phyloP scores from a whole-genome alignment of 331 rosid genomes.

The Malus hybrid region DNA sequence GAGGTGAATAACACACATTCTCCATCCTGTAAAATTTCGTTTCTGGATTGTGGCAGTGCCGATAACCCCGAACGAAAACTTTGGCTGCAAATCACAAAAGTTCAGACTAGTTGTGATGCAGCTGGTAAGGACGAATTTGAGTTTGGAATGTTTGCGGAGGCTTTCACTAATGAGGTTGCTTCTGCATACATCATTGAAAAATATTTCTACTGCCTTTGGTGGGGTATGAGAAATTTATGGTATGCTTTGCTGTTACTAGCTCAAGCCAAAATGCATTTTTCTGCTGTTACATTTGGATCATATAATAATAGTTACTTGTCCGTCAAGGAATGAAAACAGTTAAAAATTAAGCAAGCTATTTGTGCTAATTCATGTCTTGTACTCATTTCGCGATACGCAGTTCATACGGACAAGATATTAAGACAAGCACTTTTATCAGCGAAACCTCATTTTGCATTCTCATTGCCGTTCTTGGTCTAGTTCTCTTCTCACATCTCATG shows the following conservation, averaged over 20 bases:
- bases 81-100: conserved; percentile 46
- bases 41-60: conserved; percentile 48
- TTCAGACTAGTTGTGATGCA: conserved; percentile 51
- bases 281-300: neutral
- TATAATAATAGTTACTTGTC: too few species aligned
- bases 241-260: neutral
- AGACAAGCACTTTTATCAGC: conserved; percentile 32
- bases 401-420: conserved; percentile 73
- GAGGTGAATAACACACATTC: conserved; percentile 64
- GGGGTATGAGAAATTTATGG: conserved; percentile 82
- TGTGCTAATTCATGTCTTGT: neutral
- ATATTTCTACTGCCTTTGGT: conserved; percentile 93
- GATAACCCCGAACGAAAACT: conserved; percentile 24
- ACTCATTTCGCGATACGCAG: conserved; percentile 27
- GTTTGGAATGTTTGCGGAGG: conserved; percentile 80
- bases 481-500: conserved; percentile 83
- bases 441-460: conserved; percentile 58
- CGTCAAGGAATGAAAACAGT: too few species aligned
- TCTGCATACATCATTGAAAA: conserved; percentile 44
- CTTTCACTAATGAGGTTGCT: conserved; percentile 61
- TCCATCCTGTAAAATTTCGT: conserved; percentile 49
- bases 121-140: conserved; percentile 30
- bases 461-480: conserved; percentile 64
- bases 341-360: neutral
- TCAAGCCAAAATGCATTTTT: neutral